These are phyloP conservation scores for Rubia balearica DNA, from an alignment of 305 asterid species.

Conservation along the genomic window DNA sequence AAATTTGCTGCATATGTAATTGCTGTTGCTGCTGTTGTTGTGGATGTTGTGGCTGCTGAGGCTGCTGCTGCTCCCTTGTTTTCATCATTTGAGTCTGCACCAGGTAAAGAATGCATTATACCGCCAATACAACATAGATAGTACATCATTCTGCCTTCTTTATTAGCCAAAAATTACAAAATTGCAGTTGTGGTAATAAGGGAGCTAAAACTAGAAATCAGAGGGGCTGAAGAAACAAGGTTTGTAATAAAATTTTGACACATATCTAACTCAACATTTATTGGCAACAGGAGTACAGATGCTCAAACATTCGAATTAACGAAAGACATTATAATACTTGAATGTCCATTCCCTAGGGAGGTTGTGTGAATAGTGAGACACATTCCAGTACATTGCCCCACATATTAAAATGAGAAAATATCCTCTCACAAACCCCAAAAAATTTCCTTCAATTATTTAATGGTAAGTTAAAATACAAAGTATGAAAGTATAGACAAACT, in stretches of 20 bases:
- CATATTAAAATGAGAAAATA: background rate
- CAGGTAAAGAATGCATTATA: background rate
- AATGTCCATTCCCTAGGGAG: background rate
- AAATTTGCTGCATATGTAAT: conserved; percentile 41
- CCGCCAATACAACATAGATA: background rate
- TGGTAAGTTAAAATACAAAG: background rate
- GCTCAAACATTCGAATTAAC: background rate
- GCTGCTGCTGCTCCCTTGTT: conserved; percentile 91
- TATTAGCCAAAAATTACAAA: background rate
- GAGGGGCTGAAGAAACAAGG: background rate
- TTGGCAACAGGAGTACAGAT: background rate
- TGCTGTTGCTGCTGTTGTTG: conserved; percentile 42
- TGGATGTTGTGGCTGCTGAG: conserved; percentile 28
- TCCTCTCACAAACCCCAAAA: background rate
- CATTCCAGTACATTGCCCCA: background rate
- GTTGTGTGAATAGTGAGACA: no score
- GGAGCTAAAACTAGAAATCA: background rate
- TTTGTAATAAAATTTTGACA: background rate
- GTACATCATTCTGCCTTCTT: background rate
- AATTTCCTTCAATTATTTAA: background rate
- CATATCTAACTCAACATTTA: background rate
- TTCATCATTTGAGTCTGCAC: conserved; percentile 86
- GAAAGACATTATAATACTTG: background rate
- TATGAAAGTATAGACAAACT: background rate
- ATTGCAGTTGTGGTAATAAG: background rate